Conservation (phyloP, 495 filamentous ascomycete species). For the Polyplosphaeria fusca region DNA sequence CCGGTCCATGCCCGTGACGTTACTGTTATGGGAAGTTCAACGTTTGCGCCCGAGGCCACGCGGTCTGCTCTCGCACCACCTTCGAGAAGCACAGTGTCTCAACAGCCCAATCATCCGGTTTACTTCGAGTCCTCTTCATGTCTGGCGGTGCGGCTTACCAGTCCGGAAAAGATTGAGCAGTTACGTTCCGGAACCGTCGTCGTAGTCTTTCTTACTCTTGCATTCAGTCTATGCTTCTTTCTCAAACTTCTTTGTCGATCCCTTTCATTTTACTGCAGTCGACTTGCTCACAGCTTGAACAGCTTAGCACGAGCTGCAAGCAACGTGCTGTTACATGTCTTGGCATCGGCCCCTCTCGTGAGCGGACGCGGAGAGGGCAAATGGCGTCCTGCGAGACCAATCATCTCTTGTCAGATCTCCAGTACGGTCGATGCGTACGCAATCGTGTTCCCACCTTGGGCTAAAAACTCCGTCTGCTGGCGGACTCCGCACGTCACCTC, state of each 20-base stretch:
- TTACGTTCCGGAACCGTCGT: background rate
- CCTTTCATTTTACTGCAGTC: background rate
- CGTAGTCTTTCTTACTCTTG: background rate
- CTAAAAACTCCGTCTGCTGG: too few relatives aligned
- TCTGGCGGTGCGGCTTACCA: background rate
- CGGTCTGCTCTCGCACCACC: background rate
- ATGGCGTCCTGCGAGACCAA: background rate
- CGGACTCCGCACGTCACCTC: too few relatives aligned
- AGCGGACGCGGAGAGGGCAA: too few relatives aligned
- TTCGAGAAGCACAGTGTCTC: too few relatives aligned
- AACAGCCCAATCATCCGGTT: too few relatives aligned
- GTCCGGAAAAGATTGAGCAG: background rate
- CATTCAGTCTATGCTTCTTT: background rate
- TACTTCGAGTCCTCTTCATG: background rate
- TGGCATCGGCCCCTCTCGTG: slow-evolving; percentile 20
- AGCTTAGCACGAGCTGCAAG: background rate
- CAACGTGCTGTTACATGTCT: background rate
- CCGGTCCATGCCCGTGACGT: background rate
- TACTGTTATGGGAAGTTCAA: background rate
- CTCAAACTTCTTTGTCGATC: background rate
- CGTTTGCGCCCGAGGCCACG: background rate
- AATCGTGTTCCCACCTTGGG: too few relatives aligned
- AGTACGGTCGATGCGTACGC: background rate
- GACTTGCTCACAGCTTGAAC: background rate
- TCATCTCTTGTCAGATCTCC: background rate